These are phyloP conservation scores for Scytalidium lignicola DNA, from an alignment of 2,329 filamentous ascomycete species.

Conservation along the genomic window DNA sequence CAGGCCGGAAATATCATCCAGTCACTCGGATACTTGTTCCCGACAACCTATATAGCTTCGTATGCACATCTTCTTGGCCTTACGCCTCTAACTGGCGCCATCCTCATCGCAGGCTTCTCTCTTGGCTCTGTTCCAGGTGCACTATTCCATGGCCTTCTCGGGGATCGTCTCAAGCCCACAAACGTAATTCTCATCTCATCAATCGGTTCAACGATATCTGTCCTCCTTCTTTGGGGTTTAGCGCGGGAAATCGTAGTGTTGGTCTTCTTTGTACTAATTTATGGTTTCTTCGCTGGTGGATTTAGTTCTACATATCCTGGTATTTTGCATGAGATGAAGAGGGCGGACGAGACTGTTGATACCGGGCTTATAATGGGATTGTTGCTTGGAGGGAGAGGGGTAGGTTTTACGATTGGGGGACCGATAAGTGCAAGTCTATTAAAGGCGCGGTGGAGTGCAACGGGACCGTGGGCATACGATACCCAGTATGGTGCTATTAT, in stretches of 20 bases:
- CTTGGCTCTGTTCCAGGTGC: slow-evolving; percentile 33
- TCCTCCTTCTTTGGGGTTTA: slow-evolving; percentile 50
- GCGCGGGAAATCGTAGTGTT: slow-evolving; percentile 37
- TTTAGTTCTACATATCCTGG: slow-evolving; percentile 42
- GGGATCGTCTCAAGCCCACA: slow-evolving; percentile 36
- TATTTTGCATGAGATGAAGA: slow-evolving; percentile 18
- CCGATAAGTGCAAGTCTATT: slow-evolving; percentile 17
- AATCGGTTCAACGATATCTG: slow-evolving; percentile 39
- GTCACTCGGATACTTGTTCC: slow-evolving; percentile 49
- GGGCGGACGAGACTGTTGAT: slow-evolving; percentile 15
- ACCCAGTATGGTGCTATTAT: slow-evolving; percentile 20
- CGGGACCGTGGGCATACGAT: slow-evolving; percentile 15
- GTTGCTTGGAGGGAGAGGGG: slow-evolving; percentile 18
- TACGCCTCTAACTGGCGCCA: slow-evolving; percentile 3
- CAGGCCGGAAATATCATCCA: slow-evolving; percentile 41
- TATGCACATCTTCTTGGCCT: not conserved
- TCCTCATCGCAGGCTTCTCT: slow-evolving; percentile 40
- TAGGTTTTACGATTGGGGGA: slow-evolving; percentile 17
- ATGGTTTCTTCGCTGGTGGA: slow-evolving; percentile 51
- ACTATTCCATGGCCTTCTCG: slow-evolving; percentile 26
- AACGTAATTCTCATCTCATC: slow-evolving; percentile 45
- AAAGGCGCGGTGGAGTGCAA: slow-evolving; percentile 4
- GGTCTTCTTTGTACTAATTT: slow-evolving; percentile 44
- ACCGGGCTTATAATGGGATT: slow-evolving; percentile 25
- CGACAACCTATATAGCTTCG: slow-evolving; percentile 46